Conservation (phyloP, 768 basidiomycete genomes). For the Ephemerocybe angulata region DNA sequence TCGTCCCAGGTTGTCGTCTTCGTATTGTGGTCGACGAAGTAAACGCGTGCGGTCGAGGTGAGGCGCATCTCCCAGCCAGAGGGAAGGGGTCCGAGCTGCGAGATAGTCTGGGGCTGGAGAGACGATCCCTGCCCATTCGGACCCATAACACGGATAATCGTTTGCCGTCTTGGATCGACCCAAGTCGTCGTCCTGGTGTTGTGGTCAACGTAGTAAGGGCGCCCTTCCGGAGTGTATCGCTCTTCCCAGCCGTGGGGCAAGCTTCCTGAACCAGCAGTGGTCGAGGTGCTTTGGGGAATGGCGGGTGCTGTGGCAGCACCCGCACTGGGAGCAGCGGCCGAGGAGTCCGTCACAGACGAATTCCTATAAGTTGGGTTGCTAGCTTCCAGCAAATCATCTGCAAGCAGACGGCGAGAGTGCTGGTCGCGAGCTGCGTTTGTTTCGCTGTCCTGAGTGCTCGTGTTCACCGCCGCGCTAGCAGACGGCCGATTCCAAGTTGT, state of each 20-base stretch:
- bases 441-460: constrained; percentile 65
- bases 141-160: constrained; percentile 94
- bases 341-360: constrained; percentile 26
- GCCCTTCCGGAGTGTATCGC: constrained; percentile 95
- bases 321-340: constrained; percentile 25
- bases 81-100: constrained; percentile 93
- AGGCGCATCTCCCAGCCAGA: constrained; percentile 99
- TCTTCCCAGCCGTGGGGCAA: constrained; percentile 99
- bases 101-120: constrained; percentile 91
- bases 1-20: constrained; percentile 99
- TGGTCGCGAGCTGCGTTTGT: constrained; percentile 85
- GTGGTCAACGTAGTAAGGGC: constrained; percentile 99
- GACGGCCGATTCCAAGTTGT: constrained; percentile 98
- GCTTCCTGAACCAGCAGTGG: constrained; percentile 75
- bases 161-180: constrained; percentile 98
- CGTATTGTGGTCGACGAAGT: constrained; percentile 99
- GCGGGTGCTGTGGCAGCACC: constrained; percentile 29
- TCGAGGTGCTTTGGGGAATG: constrained; percentile 41
- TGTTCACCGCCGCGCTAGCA: constrained; percentile 69
- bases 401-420: constrained; percentile 78
- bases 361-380: constrained; percentile 43
- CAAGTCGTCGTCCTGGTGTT: constrained; percentile 99
- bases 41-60: constrained; percentile 95
- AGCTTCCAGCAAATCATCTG: constrained; percentile 81
- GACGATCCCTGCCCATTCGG: constrained; percentile 85